Evolutionary conservation across 169 alveolate species (phyloP), one percentile per base, ranked within the genome.

Genomic region (Babesia divergens): DNA sequence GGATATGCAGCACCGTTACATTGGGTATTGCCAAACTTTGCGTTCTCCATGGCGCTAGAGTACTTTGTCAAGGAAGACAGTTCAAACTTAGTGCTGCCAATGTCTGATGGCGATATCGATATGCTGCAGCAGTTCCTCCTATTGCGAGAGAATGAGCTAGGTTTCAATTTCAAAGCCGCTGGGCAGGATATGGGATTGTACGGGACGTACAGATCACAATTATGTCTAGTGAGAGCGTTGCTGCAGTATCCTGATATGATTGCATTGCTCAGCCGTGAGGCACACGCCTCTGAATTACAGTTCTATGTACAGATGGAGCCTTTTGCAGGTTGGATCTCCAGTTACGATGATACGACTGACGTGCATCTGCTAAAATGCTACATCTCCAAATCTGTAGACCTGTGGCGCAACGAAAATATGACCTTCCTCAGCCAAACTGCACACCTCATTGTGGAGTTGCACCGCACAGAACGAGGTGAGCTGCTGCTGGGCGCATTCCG

Each of bases 11-110:
- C 51, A 16, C 66, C 77, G 14, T 42, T 77, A 44, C 65, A 55
- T 47, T 69, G 62, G 76, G 32, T 68, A n/a, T 51, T 77, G 3
- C 86, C 86, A 8, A 77, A 77, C 34, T 68, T 77, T 50, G 72
- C 86, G 5, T 67, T 77, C 16, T 28, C 83, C 8, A 14, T 77
- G 56, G 66, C 86, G 18, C 50, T 77, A 68, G 76, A 75, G 31
- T 51, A 38, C 42, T 71, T 38, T 38, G 29, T 58, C 24, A 53
- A 56, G 32, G 71, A 55, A 2, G 6, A 8, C n/a, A 14, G 43
- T 0, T 24, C 32, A 3, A 0, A 4, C 18, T 18, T 64, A 22
- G 26, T 3, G 24, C 5, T n/a, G 37, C 74, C 60, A 2, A 37
- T 54, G 6, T 32, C 58, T 16, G 58, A 55, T 5, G 4, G 22